Percentiles rank a stretch among this genome's conserved stretches.
Evolutionary conservation across 2,329 filamentous ascomycete species (phyloP).

Genomic region (Trichophyton schoenleinii): DNA sequence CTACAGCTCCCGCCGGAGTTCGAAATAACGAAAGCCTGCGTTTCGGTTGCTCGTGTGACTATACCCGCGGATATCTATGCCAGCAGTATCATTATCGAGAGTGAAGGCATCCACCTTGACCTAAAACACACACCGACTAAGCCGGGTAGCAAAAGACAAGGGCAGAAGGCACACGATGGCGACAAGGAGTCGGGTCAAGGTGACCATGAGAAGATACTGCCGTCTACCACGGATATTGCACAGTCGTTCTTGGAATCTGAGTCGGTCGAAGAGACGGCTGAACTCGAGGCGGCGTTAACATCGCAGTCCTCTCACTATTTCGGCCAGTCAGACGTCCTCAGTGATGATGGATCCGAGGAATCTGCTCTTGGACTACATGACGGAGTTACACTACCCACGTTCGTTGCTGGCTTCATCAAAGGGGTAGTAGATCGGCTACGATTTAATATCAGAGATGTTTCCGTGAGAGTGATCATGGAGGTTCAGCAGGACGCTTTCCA

Average conservation of each 20-base stretch:
- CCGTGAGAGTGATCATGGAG: conserved; percentile 41
- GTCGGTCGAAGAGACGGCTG: conserved; percentile 43
- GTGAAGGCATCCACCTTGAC: conserved; percentile 66
- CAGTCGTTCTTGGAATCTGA: conserved; percentile 49
- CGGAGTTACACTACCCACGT: conserved; percentile 44
- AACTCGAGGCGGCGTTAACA: conserved; percentile 45
- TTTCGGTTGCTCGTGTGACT: conserved; percentile 64
- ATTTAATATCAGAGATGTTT: conserved; percentile 41
- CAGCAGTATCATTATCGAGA: conserved; percentile 68
- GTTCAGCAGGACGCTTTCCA: conserved; percentile 28
- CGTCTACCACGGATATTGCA: conserved; percentile 47
- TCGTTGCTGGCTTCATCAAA: conserved; percentile 47
- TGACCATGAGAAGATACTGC: conserved; percentile 25
- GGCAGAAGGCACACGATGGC: conserved; percentile 17
- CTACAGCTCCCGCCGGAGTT: conserved; percentile 63
- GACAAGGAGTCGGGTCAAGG: conserved; percentile 15
- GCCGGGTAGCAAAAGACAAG: background rate
- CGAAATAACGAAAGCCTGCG: conserved; percentile 58
- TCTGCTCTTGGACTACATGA: conserved; percentile 41
- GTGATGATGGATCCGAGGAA: conserved; percentile 39
- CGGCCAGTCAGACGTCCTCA: conserved; percentile 37
- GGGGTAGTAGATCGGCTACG: conserved; percentile 46
- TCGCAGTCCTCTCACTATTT: conserved; percentile 40
- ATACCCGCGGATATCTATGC: conserved; percentile 80
- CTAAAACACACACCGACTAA: conserved; percentile 41